Percentiles rank a stretch among this genome's conserved stretches.
phyloP scores from a whole-genome alignment of 371 early-diverging fungal genomes.

The Fennellomyces sp. region DNA sequence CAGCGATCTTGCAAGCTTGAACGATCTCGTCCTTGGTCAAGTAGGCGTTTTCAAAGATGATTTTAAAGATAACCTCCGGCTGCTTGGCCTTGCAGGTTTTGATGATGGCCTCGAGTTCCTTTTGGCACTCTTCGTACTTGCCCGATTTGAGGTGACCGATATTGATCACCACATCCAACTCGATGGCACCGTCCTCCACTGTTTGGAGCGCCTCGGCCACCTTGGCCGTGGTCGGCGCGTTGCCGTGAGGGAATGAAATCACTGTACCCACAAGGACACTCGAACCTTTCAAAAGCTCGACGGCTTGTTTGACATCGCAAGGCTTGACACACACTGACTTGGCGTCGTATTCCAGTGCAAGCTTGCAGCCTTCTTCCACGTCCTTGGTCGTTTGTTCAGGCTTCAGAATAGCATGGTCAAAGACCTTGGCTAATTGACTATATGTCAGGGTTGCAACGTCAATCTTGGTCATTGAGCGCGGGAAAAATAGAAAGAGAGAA shows the following conservation, averaged over 20 bases:
- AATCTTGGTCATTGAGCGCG: conserved; percentile 28
- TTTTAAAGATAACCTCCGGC: conserved; percentile 57
- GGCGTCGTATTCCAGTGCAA: conserved; percentile 56
- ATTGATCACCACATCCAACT: conserved; percentile 70
- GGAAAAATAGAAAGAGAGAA: background rate
- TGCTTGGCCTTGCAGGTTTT: conserved; percentile 42
- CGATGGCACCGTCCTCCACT: conserved; percentile 60
- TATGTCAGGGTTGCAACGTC: conserved; percentile 54
- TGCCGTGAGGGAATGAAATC: conserved; percentile 71
- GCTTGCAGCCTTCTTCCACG: conserved; percentile 57
- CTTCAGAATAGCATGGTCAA: conserved; percentile 68
- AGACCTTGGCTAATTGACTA: conserved; percentile 57
- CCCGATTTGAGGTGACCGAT: conserved; percentile 64
- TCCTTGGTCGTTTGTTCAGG: conserved; percentile 63
- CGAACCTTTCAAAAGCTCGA: conserved; percentile 43
- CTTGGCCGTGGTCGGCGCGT: conserved; percentile 58
- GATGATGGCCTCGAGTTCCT: conserved; percentile 54
- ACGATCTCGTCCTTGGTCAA: conserved; percentile 62
- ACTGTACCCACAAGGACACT: conserved; percentile 66
- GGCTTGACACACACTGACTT: conserved; percentile 72
- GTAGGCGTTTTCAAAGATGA: conserved; percentile 68
- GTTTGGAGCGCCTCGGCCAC: conserved; percentile 61
- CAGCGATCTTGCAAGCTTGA: conserved; percentile 50
- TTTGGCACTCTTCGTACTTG: conserved; percentile 39
- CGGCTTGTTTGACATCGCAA: conserved; percentile 63